Evolutionary conservation across 2,329 filamentous ascomycete genomes (phyloP), one percentile per base, ranked within the genome.

Genomic region (Epichloe scottii): DNA sequence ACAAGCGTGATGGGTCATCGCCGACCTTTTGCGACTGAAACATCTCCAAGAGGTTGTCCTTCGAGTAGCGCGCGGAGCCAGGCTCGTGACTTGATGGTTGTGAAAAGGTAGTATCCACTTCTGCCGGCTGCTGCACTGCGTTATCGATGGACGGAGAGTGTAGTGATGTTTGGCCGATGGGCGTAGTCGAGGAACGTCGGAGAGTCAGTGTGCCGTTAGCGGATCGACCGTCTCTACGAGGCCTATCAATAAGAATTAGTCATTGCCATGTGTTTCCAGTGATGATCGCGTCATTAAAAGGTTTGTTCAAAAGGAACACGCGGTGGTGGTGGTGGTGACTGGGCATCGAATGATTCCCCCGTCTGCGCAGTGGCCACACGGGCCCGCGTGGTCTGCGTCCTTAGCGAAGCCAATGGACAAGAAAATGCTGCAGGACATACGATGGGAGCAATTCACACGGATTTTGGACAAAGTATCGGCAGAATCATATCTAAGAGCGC

Each of bases 11-110:
- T 39, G 80, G 76, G 49, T 74, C 75, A 55, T 78, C 72, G 50
- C 67, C 68, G 44, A 75, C 72, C 41, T 72, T 71, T 58, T 70
- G 67, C 53, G 59, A 57, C 58, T 77, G 80, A 67, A 81, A 91
- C 57, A 95, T 78, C 51, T 82, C 79, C 52, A 95, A 73, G 55
- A 96, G 73, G 57, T 94, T 81, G 3, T 90, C 87, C 66, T 84
- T 87, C 56, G 81, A 81, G 68, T 94, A 95, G 59, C 85, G 82
- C 53, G 73, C 68, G 41, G 80, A 67, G 58, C 70, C 66, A 30
- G 60, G 45, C 42, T 70, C 67, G 52, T 64, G 61, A 39, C 54
- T 59, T 35, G 59, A 53, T 43, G 59, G 58, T 44, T 60, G 62
- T 55, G 66, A 62, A 56, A 61, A 58, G 55, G 66, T 59, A 59